These are phyloP conservation scores for Penicillium sp. DNA, from an alignment of 2,329 filamentous ascomycete genomes.

Conservation along the genomic window DNA sequence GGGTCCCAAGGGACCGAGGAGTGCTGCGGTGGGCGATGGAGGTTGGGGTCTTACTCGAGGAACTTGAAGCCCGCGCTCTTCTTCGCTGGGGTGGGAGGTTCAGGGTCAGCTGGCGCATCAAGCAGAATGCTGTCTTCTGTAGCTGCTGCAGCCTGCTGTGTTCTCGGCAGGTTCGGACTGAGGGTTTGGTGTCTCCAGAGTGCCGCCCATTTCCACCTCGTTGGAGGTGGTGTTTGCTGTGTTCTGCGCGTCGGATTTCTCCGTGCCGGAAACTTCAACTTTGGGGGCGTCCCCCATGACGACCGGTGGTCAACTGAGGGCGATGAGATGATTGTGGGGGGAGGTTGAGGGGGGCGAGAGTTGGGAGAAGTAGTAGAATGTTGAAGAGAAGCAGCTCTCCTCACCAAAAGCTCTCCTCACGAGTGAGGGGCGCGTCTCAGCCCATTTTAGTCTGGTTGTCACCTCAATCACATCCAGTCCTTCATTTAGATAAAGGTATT, in stretches of 20 bases:
- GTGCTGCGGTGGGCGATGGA: background rate
- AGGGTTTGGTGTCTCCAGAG: slow-evolving; percentile 16
- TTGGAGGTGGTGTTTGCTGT: slow-evolving; percentile 18
- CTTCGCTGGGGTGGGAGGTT: slow-evolving; percentile 19
- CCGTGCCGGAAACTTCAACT: slow-evolving; percentile 5
- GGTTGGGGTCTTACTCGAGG: slow-evolving; percentile 30
- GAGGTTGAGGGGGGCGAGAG: background rate
- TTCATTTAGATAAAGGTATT: background rate
- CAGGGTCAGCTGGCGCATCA: slow-evolving; percentile 23
- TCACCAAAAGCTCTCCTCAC: background rate
- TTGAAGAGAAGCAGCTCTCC: background rate
- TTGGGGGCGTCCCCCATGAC: background rate
- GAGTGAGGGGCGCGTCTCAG: background rate
- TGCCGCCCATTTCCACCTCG: slow-evolving; percentile 33
- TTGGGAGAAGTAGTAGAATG: background rate
- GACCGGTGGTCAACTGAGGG: background rate
- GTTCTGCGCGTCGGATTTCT: slow-evolving; percentile 1
- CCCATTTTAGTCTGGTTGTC: background rate
- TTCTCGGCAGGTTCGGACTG: slow-evolving; percentile 12
- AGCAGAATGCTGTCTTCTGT: slow-evolving; percentile 25
- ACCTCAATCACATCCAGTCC: background rate
- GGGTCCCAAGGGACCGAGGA: background rate
- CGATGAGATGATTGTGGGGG: background rate
- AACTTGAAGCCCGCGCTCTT: slow-evolving; percentile 29
- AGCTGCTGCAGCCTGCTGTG: background rate